Evolutionary conservation across 2,329 filamentous ascomycete genomes (phyloP), one percentile per base, ranked within the genome.

Genomic region (Neofusicoccum sp.): DNA sequence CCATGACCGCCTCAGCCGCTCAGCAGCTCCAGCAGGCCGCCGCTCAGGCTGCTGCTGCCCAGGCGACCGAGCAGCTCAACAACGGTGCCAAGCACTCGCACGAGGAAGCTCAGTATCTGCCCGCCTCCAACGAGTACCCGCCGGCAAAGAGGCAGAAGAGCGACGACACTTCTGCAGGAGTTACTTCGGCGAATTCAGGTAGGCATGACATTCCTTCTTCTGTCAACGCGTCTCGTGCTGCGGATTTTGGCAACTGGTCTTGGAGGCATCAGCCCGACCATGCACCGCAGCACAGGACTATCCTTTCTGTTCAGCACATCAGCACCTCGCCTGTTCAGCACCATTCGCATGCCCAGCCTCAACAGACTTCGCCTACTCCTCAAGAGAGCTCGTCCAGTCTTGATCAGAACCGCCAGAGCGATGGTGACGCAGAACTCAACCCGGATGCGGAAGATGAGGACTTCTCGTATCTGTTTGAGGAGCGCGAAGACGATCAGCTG

Each of bases 11-110:
- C 30, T 63, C 69, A 6, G 57, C 57, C 14, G 57, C 57, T 9
- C 43, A 48, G 20, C 57, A 59, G 26, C 57, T 59, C 57, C 57
- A 59, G 44, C 43, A 48, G 16, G 57, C 57, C 30, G 54, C 54
- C 11, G 40, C 54, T 74, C 62, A 73, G 64, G 61, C 66, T 69
- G 36, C 69, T 4, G 73, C 75, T 3, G 74, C 67, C 6, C 65
- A 67, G 45, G 66, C 65, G 4, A 43, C 31, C 11, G 44, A 47
- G 4, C 47, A 54, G 7, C 59, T 61, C 11, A 61, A 62, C 48
- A 51, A 62, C n/a, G 61, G 61, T 12, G n/a, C 40, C 24, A 62
- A 62, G 48, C 61, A 62, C 34, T 30, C n/a, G 5, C 61, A 62
- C 16, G 61, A 62, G 16, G 61, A 62, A 30, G 38, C 57, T 11